phyloP scores from a whole-genome alignment of 1,139 yeast species.

The Debaryomyces udenii region DNA sequence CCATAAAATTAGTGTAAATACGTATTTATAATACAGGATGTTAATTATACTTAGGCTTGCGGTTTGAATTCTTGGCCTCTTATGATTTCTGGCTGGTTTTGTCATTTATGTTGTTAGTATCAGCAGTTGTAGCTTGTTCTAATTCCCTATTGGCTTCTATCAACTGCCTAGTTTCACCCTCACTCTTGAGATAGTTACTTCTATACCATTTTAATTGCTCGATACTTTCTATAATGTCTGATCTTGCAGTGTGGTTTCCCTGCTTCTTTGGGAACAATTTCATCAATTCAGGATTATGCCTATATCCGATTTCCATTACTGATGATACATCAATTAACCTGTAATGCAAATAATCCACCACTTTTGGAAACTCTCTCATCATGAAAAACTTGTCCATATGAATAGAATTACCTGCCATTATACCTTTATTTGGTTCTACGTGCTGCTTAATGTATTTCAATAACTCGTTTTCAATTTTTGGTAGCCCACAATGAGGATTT shows the following conservation, averaged over 20 bases:
- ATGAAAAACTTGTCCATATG: conserved; percentile 91
- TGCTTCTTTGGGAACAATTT: conserved; percentile 62
- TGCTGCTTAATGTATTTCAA: conserved; percentile 59
- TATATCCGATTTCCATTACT: conserved; percentile 72
- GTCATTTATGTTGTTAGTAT: not conserved
- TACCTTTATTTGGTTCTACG: conserved; percentile 56
- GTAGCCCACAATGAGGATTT: conserved; percentile 53
- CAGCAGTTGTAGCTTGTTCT: conserved; percentile 3
- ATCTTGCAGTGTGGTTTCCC: conserved; percentile 78
- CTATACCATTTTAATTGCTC: conserved; percentile 78
- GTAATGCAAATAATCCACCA: conserved; percentile 74
- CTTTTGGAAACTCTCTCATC: conserved; percentile 79
- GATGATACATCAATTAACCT: conserved; percentile 88
- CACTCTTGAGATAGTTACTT: conserved; percentile 56
- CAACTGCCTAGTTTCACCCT: conserved; percentile 23
- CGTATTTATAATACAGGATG: not conserved
- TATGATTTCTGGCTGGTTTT: not conserved
- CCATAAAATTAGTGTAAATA: not conserved
- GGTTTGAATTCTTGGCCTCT: too few species aligned
- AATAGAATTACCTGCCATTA: conserved; percentile 88
- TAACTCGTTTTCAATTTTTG: conserved; percentile 65
- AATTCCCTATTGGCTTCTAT: conserved; percentile 14
- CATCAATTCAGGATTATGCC: conserved; percentile 73
- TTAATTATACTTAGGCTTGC: not conserved
- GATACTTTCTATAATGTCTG: conserved; percentile 89